These are phyloP conservation scores for Chenopodium album DNA, from an alignment of 148 eudicot species.

Conservation along the genomic window DNA sequence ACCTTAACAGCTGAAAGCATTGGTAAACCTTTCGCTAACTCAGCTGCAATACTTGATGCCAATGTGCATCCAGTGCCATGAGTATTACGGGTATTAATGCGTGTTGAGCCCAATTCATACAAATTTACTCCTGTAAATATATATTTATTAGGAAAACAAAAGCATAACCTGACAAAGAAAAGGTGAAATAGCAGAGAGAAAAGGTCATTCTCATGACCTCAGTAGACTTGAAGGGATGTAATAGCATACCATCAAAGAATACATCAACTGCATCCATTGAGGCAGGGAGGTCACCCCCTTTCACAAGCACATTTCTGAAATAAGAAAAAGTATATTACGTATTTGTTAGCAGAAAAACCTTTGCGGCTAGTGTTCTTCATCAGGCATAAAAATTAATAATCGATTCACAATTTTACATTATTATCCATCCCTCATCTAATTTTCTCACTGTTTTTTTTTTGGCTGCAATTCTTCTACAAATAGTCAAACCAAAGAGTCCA, in stretches of 20 bases:
- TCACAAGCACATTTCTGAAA: constrained; percentile 87
- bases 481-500: too few relatives aligned
- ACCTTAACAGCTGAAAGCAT: constrained; percentile 89
- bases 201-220: constrained; percentile 2
- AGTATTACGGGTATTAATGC: constrained; percentile 71
- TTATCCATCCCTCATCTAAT: neutral
- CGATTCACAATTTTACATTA: neutral
- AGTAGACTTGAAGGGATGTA: constrained; percentile 4
- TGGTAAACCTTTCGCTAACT: constrained; percentile 79
- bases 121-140: constrained; percentile 53
- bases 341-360: neutral
- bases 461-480: neutral
- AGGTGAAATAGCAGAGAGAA: neutral
- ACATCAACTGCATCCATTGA: constrained; percentile 83
- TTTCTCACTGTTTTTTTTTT: neutral
- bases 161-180: constrained; percentile 1
- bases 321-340: too few relatives aligned
- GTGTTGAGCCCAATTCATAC: constrained; percentile 67
- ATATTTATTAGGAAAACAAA: neutral
- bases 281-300: constrained; percentile 85
- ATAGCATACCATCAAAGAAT: constrained; percentile 77
- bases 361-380: neutral
- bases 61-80: constrained; percentile 98
- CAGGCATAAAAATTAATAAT: neutral
- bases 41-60: constrained; percentile 97